These are phyloP conservation scores for Diutina ranongensis DNA, from an alignment of 1,139 yeast genomes.

Conservation along the genomic window DNA sequence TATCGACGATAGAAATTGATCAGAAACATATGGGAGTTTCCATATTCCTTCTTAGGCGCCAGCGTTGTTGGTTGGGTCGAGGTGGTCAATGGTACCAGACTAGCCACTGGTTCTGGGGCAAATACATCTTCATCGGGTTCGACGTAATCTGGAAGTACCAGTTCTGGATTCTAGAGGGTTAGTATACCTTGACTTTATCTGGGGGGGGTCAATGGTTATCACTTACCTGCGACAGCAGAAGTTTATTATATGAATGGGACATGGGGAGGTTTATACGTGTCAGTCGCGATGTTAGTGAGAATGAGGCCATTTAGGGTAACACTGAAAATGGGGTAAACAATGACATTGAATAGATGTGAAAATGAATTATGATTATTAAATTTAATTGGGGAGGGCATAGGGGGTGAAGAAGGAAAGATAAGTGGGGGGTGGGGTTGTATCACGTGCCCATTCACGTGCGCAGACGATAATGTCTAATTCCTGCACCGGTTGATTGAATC, in stretches of 20 bases:
- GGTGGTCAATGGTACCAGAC: not conserved
- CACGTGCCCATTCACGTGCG: not conserved
- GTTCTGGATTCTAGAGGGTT: constrained; percentile 3
- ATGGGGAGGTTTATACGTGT: not conserved
- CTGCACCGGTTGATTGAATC: not conserved
- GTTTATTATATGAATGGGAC: not conserved
- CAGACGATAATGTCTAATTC: no score
- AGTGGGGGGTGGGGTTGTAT: not conserved
- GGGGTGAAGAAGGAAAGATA: not conserved
- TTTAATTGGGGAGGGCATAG: not conserved
- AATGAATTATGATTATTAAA: not conserved
- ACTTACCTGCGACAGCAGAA: constrained; percentile 1
- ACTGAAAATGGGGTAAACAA: not conserved
- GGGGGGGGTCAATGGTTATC: not conserved
- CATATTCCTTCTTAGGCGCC: not conserved
- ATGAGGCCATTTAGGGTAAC: no score
- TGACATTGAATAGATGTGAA: no score
- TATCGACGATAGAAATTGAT: constrained; percentile 44
- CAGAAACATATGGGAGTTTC: constrained; percentile 33
- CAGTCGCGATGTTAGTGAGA: not conserved
- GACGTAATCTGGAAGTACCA: constrained; percentile 4
- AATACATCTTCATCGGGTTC: constrained; percentile 5
- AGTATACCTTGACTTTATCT: not conserved
- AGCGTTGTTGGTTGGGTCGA: not conserved
- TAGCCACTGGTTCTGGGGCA: not conserved